Percentiles rank a stretch among this genome's conserved stretches.
Evolutionary conservation across 2,329 filamentous ascomycete genomes (phyloP).

Genomic region (Xylaria sp.): DNA sequence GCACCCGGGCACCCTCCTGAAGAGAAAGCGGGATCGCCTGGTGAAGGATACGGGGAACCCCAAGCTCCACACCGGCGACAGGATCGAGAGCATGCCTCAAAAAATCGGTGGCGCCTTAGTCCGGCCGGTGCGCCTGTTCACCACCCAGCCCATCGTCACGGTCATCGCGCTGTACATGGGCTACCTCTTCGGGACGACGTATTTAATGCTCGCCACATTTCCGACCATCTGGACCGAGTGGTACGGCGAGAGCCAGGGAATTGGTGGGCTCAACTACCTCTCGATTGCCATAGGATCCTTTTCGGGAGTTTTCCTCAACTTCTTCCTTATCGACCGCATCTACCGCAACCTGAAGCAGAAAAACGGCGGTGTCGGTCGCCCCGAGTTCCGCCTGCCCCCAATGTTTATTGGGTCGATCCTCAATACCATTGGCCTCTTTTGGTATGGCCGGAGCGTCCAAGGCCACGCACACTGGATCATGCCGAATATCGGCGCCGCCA

Average conservation of each 20-base stretch:
- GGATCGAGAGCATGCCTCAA: slow-evolving; percentile 33
- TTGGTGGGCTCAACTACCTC: slow-evolving; percentile 38
- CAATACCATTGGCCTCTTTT: slow-evolving; percentile 42
- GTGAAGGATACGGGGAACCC: slow-evolving; percentile 58
- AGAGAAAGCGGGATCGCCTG: slow-evolving; percentile 57
- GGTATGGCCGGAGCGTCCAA: slow-evolving; percentile 46
- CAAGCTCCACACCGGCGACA: slow-evolving; percentile 50
- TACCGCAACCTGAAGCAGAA: slow-evolving; percentile 45
- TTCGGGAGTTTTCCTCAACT: slow-evolving; percentile 40
- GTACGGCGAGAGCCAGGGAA: slow-evolving; percentile 30
- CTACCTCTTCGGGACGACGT: slow-evolving; percentile 52
- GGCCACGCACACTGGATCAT: slow-evolving; percentile 43
- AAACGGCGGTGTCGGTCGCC: slow-evolving; percentile 37
- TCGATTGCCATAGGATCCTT: slow-evolving; percentile 32
- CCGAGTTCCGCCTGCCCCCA: slow-evolving; percentile 44
- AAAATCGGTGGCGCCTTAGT: slow-evolving; percentile 42
- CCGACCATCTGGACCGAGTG: slow-evolving; percentile 45
- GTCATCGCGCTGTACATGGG: slow-evolving; percentile 50
- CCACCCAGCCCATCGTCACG: slow-evolving; percentile 53
- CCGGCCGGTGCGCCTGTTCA: slow-evolving; percentile 51
- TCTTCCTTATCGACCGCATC: slow-evolving; percentile 45
- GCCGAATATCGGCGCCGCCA: slow-evolving; percentile 42
- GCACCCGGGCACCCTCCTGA: slow-evolving; percentile 49
- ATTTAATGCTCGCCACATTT: slow-evolving; percentile 50
- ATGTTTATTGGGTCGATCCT: slow-evolving; percentile 40